Evolutionary conservation across 1,284 basidiomycete species (phyloP).

Genomic region (Leccinum ponderosum): DNA sequence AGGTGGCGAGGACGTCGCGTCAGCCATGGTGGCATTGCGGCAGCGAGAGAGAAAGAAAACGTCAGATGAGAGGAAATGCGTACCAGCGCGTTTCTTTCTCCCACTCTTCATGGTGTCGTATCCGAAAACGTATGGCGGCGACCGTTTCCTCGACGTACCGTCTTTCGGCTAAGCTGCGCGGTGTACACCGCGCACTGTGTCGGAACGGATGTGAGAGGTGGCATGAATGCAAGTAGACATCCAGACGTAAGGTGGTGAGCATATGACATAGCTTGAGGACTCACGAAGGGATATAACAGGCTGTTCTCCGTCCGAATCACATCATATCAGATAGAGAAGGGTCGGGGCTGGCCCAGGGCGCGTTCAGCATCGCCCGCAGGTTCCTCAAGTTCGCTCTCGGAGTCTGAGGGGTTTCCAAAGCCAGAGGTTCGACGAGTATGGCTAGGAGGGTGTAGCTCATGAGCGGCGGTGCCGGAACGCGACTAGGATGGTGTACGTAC

Average conservation of each 20-base stretch:
- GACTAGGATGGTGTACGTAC: constrained; percentile 31
- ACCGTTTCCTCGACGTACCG: constrained; percentile 64
- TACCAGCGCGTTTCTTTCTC: constrained; percentile 72
- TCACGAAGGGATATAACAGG: constrained; percentile 35
- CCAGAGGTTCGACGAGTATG: constrained; percentile 40
- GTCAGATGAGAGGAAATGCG: constrained; percentile 28
- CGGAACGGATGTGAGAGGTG: neutral
- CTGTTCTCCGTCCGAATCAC: constrained; percentile 44
- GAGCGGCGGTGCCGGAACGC: neutral
- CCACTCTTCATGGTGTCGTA: constrained; percentile 75
- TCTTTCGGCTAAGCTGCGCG: constrained; percentile 43
- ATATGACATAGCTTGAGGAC: constrained; percentile 7
- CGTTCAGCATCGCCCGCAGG: constrained; percentile 21
- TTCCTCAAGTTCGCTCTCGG: constrained; percentile 40
- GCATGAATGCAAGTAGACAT: neutral
- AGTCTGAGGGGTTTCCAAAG: constrained; percentile 53
- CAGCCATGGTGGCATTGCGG: neutral
- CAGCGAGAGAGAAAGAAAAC: neutral
- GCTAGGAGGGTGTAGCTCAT: constrained; percentile 1
- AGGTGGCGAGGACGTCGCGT: neutral
- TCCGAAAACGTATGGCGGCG: constrained; percentile 64
- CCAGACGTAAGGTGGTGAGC: neutral
- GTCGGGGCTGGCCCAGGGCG: constrained; percentile 19
- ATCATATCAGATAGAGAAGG: constrained; percentile 34
- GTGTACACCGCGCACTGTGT: constrained; percentile 25